Evolutionary conservation across 2,329 filamentous ascomycete genomes (phyloP), one percentile per base, ranked within the genome.

Genomic region (Dothideomycetes sp.): DNA sequence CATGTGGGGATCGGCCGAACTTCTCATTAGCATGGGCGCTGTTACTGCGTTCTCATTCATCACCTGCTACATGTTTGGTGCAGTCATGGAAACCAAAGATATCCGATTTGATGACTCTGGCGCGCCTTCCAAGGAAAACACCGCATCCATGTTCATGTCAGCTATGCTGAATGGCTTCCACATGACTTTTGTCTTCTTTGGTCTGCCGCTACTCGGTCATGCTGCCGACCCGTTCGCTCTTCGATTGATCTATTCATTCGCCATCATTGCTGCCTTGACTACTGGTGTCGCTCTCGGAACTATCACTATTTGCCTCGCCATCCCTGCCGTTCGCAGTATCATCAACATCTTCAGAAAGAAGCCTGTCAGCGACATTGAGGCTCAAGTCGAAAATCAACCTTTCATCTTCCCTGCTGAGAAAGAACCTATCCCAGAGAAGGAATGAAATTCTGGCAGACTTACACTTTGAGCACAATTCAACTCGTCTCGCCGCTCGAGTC

Each of bases 371-470:
- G 37, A 40, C 16, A 15, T 40, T 11, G 37, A 40, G 8, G 37
- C 37, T 12, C 37, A 40, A 29, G 20, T 29, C 22, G 37, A 40
- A 22, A 4, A 7, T 10, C 28, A 25, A 9, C 6, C 29, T 2
- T 27, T 40, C 16, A 19, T 40, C 37, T n/a, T n/a, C n/a, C n/a
- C n/a, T n/a, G 37, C 32, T 22, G 37, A 40, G 37, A 40, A 40
- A 17, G 33, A 32, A 22, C 15, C 22, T 6, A 9, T 13, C 10
- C 13, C 27, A n/a, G 37, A 27, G 4, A 17, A 25, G 5, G 37
- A 40, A n/a, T 40, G 37, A 40, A n/a, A n/a, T n/a, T n/a, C n/a
- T n/a, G n/a, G n/a, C n/a, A n/a, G n/a, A n/a, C n/a, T n/a, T n/a
- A n/a, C n/a, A n/a, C n/a, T n/a, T n/a, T n/a, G n/a, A n/a, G n/a